Evolutionary conservation across 1,139 yeast genomes (phyloP).

Genomic region (Diutina neorugosa): DNA sequence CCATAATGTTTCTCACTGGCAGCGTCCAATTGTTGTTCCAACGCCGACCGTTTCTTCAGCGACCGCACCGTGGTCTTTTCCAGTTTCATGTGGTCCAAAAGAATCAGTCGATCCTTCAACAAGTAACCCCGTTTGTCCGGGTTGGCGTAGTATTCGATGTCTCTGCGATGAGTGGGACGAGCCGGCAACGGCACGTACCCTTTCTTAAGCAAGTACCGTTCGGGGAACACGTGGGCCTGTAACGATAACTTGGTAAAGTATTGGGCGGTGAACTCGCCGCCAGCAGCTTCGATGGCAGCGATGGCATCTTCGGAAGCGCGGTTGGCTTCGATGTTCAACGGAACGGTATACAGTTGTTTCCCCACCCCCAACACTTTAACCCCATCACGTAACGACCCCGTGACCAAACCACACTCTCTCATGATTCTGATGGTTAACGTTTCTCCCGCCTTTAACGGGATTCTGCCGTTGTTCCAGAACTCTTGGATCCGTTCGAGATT

Average conservation of each 20-base stretch:
- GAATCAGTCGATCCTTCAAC: constrained; percentile 24
- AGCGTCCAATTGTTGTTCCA: constrained; percentile 19
- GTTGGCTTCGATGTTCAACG: constrained; percentile 69
- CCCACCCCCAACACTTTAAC: constrained; percentile 74
- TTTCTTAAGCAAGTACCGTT: constrained; percentile 48
- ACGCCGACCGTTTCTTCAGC: constrained; percentile 14
- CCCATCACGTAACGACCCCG: constrained; percentile 67
- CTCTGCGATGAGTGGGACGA: constrained; percentile 75
- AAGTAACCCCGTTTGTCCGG: constrained; percentile 70
- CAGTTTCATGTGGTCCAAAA: constrained; percentile 26
- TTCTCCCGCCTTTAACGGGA: constrained; percentile 52
- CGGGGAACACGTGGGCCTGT: constrained; percentile 68
- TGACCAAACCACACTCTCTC: constrained; percentile 61
- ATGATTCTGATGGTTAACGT: constrained; percentile 49
- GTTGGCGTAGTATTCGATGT: constrained; percentile 66
- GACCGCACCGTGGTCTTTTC: constrained; percentile 8
- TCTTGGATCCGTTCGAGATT: constrained; percentile 48
- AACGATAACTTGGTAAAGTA: constrained; percentile 60
- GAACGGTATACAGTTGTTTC: constrained; percentile 39
- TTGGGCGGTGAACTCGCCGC: constrained; percentile 63
- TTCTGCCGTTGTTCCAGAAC: constrained; percentile 56
- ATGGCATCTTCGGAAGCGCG: constrained; percentile 72
- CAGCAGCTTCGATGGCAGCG: constrained; percentile 54
- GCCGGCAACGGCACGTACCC: constrained; percentile 81
- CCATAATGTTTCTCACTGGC: constrained; percentile 12